A percentile compares a stretch with the other conserved stretches of the same genome.
phyloP scores from a whole-genome alignment of 441 rosid species.

The Populus hybrid region DNA sequence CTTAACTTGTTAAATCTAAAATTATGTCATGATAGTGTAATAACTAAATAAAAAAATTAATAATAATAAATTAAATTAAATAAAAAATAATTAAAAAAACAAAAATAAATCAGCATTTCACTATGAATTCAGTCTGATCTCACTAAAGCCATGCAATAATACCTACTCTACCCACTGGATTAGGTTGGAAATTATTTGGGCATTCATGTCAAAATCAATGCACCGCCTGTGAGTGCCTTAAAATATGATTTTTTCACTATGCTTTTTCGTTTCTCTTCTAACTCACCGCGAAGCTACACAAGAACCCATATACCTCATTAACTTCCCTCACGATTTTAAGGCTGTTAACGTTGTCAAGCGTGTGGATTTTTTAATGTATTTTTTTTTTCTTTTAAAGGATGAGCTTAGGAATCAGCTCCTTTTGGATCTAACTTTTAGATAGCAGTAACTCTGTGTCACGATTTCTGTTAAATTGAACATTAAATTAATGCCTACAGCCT shows the following conservation, averaged over 20 bases:
- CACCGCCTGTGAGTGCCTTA: background rate
- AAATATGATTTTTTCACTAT: too few species aligned
- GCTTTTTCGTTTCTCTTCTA: background rate
- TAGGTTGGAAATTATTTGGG: background rate
- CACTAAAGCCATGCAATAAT: background rate
- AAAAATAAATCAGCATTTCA: too few species aligned
- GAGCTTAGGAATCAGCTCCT: background rate
- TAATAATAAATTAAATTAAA: too few species aligned
- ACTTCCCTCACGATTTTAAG: background rate
- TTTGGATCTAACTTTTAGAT: background rate
- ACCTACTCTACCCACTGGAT: background rate
- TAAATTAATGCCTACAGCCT: too few species aligned
- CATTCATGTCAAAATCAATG: background rate
- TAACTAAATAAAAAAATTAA: too few species aligned
- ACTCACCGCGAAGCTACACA: background rate
- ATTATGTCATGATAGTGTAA: accelerated
- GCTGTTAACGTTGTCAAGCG: background rate
- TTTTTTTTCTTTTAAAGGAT: too few species aligned
- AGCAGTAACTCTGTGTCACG: background rate
- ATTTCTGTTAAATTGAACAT: too few species aligned
- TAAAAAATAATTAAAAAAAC: too few species aligned
- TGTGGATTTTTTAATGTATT: background rate
- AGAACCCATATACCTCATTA: background rate
- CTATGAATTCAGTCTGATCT: too few species aligned
- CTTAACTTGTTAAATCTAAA: accelerated